These are phyloP conservation scores for Blastobotrys arbuscula DNA, from an alignment of 1,139 yeast genomes.

Conservation along the genomic window DNA sequence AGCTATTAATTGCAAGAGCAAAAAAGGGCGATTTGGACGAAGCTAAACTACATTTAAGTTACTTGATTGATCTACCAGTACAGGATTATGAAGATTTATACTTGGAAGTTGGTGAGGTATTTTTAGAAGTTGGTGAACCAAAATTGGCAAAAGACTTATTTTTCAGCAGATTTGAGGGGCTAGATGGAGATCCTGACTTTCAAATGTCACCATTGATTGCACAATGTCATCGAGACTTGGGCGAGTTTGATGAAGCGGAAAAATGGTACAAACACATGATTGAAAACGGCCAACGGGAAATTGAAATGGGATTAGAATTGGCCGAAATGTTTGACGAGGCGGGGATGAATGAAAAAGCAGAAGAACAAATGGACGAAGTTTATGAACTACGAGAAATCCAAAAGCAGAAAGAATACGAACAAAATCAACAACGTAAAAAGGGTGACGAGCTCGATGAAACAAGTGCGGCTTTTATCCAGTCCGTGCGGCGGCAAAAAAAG, in stretches of 20 bases:
- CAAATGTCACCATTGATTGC: conserved; percentile 49
- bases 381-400: conserved; percentile 19
- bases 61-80: conserved; percentile 51
- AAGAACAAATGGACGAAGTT: conserved; percentile 24
- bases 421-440: conserved; percentile 16
- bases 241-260: conserved; percentile 65
- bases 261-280: conserved; percentile 52
- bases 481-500: conserved; percentile 3
- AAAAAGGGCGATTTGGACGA: conserved; percentile 60
- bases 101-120: conserved; percentile 67
- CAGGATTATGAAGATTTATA: conserved; percentile 67
- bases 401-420: conserved; percentile 5
- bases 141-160: conserved; percentile 69
- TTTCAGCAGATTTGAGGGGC: conserved; percentile 41
- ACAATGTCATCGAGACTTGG: conserved; percentile 69
- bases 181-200: conserved; percentile 13
- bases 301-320: conserved; percentile 68
- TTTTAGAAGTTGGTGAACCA: conserved; percentile 63
- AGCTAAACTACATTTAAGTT: conserved; percentile 64
- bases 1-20: conserved; percentile 69
- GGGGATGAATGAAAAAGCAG: conserved; percentile 61
- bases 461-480: conserved; percentile 4
- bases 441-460: conserved; percentile 14
- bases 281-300: conserved; percentile 52
- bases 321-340: conserved; percentile 72